Percentiles rank a stretch among this genome's conserved stretches.
Evolutionary conservation across 2,329 filamentous ascomycete species (phyloP).

Genomic region (Chaetomium sp.): DNA sequence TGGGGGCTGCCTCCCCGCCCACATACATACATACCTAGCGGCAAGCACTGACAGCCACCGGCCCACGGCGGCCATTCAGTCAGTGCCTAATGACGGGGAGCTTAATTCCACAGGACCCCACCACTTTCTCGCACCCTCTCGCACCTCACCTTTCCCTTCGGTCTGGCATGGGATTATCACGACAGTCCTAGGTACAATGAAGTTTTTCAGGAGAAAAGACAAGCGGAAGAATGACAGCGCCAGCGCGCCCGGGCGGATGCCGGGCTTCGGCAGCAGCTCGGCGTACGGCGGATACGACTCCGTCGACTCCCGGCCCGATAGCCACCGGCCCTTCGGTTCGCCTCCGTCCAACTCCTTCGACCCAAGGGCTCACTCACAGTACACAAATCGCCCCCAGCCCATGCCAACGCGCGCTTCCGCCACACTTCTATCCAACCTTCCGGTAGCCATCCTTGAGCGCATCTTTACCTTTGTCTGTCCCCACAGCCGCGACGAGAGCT

Average conservation of each 20-base stretch:
- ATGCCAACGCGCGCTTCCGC: slow-evolving; percentile 48
- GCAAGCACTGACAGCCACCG: slow-evolving; percentile 7
- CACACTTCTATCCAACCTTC: slow-evolving; percentile 56
- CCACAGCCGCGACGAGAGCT: slow-evolving; percentile 74
- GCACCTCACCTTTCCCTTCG: slow-evolving; percentile 5
- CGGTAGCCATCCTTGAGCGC: slow-evolving; percentile 68
- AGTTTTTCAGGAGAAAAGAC: slow-evolving; percentile 42
- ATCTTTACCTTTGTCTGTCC: slow-evolving; percentile 86
- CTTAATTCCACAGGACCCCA: slow-evolving; percentile 15
- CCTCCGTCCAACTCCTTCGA: slow-evolving; percentile 28
- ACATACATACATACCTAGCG: neutral
- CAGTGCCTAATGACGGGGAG: neutral
- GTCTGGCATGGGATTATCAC: slow-evolving; percentile 22
- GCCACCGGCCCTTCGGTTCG: slow-evolving; percentile 31
- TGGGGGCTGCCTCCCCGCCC: neutral
- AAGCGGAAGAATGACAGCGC: slow-evolving; percentile 37
- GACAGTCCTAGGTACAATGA: slow-evolving; percentile 36
- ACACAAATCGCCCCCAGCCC: slow-evolving; percentile 31
- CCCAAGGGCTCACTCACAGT: slow-evolving; percentile 23
- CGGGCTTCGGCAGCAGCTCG: slow-evolving; percentile 30
- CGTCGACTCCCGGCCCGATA: slow-evolving; percentile 32
- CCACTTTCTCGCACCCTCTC: slow-evolving; percentile 8
- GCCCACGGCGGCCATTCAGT: neutral
- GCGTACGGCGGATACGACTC: slow-evolving; percentile 24
- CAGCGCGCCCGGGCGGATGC: slow-evolving; percentile 24